A percentile compares a stretch with the other conserved stretches of the same genome.
phyloP scores from a whole-genome alignment of 2,329 filamentous ascomycete genomes.

The Phialophora chinensis region DNA sequence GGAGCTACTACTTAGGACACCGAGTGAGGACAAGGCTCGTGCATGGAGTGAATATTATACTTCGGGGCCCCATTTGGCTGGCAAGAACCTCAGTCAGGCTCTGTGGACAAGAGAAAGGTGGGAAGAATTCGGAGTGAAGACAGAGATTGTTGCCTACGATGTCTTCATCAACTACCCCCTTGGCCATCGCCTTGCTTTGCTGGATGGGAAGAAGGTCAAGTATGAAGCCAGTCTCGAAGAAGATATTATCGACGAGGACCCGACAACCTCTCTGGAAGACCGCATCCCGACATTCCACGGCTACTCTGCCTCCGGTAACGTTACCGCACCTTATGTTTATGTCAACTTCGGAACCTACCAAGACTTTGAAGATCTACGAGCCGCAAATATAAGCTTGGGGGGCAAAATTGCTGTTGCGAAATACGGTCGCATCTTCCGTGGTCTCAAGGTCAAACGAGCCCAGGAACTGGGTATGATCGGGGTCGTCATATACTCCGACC shows the following conservation, averaged over 20 bases:
- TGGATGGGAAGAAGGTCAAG: conserved; percentile 65
- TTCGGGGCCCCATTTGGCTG: conserved; percentile 74
- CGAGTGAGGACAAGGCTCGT: conserved; percentile 61
- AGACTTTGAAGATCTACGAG: conserved; percentile 81
- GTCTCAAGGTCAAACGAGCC: conserved; percentile 89
- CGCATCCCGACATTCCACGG: conserved; percentile 91
- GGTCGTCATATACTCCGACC: conserved; percentile 83
- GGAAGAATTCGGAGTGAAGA: conserved; percentile 70
- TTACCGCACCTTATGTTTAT: conserved; percentile 84
- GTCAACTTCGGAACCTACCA: conserved; percentile 88
- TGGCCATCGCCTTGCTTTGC: conserved; percentile 70
- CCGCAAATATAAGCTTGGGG: conserved; percentile 74
- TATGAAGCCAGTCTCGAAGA: conserved; percentile 84
- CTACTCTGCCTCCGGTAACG: conserved; percentile 90
- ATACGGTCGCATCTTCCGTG: conserved; percentile 86
- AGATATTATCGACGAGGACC: conserved; percentile 81
- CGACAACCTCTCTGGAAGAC: conserved; percentile 72
- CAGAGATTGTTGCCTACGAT: conserved; percentile 71
- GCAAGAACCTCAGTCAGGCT: conserved; percentile 77
- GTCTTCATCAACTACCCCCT: conserved; percentile 79
- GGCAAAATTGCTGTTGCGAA: conserved; percentile 88
- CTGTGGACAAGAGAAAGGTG: conserved; percentile 77
- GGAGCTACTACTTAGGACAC: conserved; percentile 60
- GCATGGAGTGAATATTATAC: conserved; percentile 83
- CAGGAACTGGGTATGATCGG: conserved; percentile 90